Evolutionary conservation across 352 stramenopile species (phyloP), one percentile per base, ranked within the genome.

Genomic region (Globisporangium paroecandrum): DNA sequence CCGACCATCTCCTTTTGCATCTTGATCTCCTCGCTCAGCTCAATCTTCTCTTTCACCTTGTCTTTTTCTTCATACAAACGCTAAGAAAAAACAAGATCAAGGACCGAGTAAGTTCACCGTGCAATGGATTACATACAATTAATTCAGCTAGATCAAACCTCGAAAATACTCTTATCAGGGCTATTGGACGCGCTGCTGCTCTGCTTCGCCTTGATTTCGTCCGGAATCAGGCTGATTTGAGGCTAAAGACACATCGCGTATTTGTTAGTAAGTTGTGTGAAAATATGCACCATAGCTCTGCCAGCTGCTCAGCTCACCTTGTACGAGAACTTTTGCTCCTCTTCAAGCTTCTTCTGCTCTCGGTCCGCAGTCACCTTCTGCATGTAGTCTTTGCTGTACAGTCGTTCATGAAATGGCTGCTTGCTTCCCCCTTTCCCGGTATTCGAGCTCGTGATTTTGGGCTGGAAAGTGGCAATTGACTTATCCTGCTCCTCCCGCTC

Each of bases 41-140:
- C 82, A 15, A 92, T 82, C 69, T 93, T 93, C 54, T 93, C 87
- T 72, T 89, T 89, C 51, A 92, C 65, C 24, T 82, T 86, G 60
- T 93, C 76, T 59, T 91, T 91, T 53, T 93, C 83, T 56, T 91
- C 80, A 60, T 93, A 93, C 8, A 95, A 62, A 20, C 87, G 83
- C 87, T 95, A 67, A n/a, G 68, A 25, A 22, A 29, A 70, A 41
- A 53, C n/a, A 58, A 60, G 9, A 25, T 57, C 25, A 68, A 73
- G 58, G 71, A 49, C 47, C 68, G 67, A 25, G 58, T 66, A 53
- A 73, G 72, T n/a, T 62, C 68, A 70, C 58, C n/a, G 18, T 43
- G 65, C 53, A 36, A 20, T 71, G 46, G 53, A 64, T 71, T 65
- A 62, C 46, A 41, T 58, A 13, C 18, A 8, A 20, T 66, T 34